Conservation (phyloP, 768 basidiomycete genomes). For the Amanita molliuscula region DNA sequence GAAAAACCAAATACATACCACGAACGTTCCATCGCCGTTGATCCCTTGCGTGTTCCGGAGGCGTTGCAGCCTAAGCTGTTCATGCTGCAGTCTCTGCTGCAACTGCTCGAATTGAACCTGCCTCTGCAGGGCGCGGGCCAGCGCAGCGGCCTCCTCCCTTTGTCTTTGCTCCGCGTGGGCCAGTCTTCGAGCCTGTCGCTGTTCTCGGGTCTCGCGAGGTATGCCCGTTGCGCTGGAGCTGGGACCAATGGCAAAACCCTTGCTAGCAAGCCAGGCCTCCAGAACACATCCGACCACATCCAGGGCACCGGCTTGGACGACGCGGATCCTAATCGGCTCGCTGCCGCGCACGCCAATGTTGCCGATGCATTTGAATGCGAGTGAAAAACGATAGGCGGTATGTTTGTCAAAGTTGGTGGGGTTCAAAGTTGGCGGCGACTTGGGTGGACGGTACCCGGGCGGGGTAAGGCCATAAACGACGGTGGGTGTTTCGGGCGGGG, state of each 20-base stretch:
- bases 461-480: slow-evolving; percentile 71
- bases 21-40: slow-evolving; percentile 5
- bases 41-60: neutral
- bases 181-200: slow-evolving; percentile 51
- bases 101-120: slow-evolving; percentile 30
- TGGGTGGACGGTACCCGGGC: slow-evolving; percentile 44
- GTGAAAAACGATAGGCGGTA: slow-evolving; percentile 79
- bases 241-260: slow-evolving; percentile 80
- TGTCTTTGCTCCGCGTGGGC: slow-evolving; percentile 47
- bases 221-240: slow-evolving; percentile 66
- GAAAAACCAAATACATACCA: slow-evolving; percentile 9
- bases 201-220: slow-evolving; percentile 67
- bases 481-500: slow-evolving; percentile 70
- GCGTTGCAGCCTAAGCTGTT: slow-evolving; percentile 2
- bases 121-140: slow-evolving; percentile 48
- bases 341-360: slow-evolving; percentile 96
- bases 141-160: slow-evolving; percentile 47
- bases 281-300: slow-evolving; percentile 91
- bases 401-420: slow-evolving; percentile 69
- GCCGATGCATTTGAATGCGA: slow-evolving; percentile 94
- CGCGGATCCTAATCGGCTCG: slow-evolving; percentile 81
- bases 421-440: slow-evolving; percentile 50
- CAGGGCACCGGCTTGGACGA: slow-evolving; percentile 90
- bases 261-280: slow-evolving; percentile 85
- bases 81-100: slow-evolving; percentile 11